These are phyloP conservation scores for Durusdinium trenchii DNA, from an alignment of 73 alveolate species.

Conservation along the genomic window DNA sequence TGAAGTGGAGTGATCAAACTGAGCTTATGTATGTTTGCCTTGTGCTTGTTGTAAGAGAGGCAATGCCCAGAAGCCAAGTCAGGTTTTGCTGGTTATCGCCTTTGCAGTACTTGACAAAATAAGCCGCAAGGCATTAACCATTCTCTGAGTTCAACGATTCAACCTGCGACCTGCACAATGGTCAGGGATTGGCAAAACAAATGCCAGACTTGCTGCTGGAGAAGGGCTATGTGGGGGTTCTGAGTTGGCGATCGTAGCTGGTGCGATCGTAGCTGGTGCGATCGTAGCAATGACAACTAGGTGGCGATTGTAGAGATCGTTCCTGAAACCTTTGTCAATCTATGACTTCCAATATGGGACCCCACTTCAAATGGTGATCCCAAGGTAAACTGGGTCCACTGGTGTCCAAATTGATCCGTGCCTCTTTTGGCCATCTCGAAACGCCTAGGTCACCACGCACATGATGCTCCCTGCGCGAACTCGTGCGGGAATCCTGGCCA, in stretches of 20 bases:
- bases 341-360: too few relatives aligned
- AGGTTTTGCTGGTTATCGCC: background rate
- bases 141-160: background rate
- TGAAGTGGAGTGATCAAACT: background rate
- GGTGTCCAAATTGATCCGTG: too few relatives aligned
- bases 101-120: background rate
- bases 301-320: background rate
- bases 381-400: too few relatives aligned
- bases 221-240: conserved; percentile 30
- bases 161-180: background rate
- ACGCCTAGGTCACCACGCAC: conserved; percentile 56
- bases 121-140: too few relatives aligned
- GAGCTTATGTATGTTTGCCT: background rate
- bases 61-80: background rate
- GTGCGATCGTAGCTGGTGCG: background rate
- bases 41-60: background rate
- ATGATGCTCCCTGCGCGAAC: conserved; percentile 74
- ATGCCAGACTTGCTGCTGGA: conserved; percentile 70
- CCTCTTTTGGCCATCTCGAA: too few relatives aligned
- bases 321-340: too few relatives aligned
- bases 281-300: background rate
- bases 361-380: too few relatives aligned
- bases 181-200: conserved; percentile 68
- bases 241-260: background rate
- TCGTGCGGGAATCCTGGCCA: conserved; percentile 64